These are phyloP conservation scores for Hordeum pubiflorum DNA, from an alignment of 202 grass and related monocot species.

Conservation along the genomic window DNA sequence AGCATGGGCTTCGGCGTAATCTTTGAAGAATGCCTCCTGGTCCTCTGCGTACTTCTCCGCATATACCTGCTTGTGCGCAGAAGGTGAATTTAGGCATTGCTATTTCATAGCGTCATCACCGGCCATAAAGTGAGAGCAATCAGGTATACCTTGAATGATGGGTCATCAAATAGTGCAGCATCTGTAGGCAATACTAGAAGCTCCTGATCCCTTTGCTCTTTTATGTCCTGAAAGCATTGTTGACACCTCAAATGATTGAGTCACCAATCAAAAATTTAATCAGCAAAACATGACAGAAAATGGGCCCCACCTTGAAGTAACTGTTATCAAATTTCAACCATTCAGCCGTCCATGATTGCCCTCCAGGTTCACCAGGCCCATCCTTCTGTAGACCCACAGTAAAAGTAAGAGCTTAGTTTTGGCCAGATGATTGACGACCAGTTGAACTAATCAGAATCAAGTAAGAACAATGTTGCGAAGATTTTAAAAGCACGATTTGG, in stretches of 20 bases:
- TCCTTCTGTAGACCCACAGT: conserved; percentile 56
- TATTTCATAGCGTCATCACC: background rate
- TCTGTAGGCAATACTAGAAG: conserved; percentile 85
- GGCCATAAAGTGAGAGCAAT: background rate
- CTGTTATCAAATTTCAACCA: conserved; percentile 98
- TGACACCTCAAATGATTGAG: background rate
- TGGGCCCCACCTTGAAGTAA: conserved; percentile 61
- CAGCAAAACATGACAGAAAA: conserved; percentile 10
- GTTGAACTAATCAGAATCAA: background rate
- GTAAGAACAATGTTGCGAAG: background rate
- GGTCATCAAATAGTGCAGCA: conserved; percentile 80
- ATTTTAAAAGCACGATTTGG: background rate
- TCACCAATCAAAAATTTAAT: background rate
- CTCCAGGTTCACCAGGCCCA: conserved; percentile 91
- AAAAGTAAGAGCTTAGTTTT: background rate
- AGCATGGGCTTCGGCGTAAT: conserved; percentile 93
- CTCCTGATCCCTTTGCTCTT: conserved; percentile 69
- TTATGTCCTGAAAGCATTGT: conserved; percentile 65
- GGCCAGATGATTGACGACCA: background rate
- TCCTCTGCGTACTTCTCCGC: conserved; percentile 78
- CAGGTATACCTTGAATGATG: conserved; percentile 63
- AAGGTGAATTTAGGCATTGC: background rate
- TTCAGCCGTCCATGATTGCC: conserved; percentile 88
- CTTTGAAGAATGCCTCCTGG: conserved; percentile 77
- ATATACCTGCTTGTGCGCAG: conserved; percentile 47